These are phyloP conservation scores for Tetrahymena thermophila DNA, from an alignment of 73 alveolate genomes.

Conservation along the genomic window DNA sequence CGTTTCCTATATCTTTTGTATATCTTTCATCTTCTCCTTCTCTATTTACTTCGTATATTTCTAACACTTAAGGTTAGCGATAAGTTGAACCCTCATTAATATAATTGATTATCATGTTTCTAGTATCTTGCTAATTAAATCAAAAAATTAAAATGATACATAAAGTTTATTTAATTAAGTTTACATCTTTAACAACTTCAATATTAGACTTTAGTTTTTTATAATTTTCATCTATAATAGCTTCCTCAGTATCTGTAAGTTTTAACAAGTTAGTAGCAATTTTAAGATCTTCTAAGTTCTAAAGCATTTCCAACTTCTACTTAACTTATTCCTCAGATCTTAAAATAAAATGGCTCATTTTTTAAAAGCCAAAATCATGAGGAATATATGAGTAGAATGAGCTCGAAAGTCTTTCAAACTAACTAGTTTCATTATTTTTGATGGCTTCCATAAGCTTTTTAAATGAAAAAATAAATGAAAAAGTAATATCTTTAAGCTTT, in stretches of 20 bases:
- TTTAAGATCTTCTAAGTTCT: constrained; percentile 49
- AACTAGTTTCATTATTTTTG: constrained; percentile 23
- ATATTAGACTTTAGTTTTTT: constrained; percentile 40
- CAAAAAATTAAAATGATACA: not conserved
- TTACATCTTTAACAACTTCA: not conserved
- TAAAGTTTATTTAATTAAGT: too few relatives aligned
- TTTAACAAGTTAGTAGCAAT: constrained; percentile 48
- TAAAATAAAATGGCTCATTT: constrained; percentile 32
- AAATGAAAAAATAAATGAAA: constrained; percentile 10
- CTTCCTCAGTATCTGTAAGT: constrained; percentile 34
- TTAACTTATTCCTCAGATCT: constrained; percentile 59
- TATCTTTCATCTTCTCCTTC: constrained; percentile 61
- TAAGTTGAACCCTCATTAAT: constrained; percentile 30
- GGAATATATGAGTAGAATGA: constrained; percentile 87
- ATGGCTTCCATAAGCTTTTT: constrained; percentile 57
- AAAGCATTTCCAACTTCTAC: constrained; percentile 64
- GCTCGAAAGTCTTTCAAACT: constrained; percentile 54
- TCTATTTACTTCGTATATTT: constrained; percentile 59
- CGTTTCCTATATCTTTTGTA: constrained; percentile 51
- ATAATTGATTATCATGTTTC: constrained; percentile 41
- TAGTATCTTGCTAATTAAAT: constrained; percentile 18
- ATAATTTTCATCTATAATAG: constrained; percentile 48
- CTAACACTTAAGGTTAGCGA: constrained; percentile 40
- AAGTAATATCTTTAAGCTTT: not conserved
- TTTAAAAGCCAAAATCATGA: constrained; percentile 83